These are phyloP conservation scores for Myxozyma monticola DNA, from an alignment of 805 yeast species.

Conservation along the genomic window DNA sequence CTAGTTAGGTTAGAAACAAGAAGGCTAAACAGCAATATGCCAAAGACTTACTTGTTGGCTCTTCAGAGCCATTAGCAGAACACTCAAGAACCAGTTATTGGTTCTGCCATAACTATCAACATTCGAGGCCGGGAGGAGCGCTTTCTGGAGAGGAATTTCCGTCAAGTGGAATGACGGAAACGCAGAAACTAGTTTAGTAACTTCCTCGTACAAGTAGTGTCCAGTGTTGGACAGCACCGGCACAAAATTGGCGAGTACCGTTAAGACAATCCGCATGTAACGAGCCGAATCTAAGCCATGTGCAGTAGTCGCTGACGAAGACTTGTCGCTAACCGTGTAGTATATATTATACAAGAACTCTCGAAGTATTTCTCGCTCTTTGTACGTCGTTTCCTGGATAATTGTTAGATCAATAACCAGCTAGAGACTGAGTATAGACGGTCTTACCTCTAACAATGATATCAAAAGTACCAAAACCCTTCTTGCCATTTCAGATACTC, in stretches of 20 bases:
- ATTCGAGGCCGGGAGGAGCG: constrained; percentile 10
- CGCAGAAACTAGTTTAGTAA: constrained; percentile 31
- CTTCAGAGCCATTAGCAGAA: constrained; percentile 7
- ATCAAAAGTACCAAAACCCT: constrained; percentile 1
- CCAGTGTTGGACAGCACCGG: constrained; percentile 66
- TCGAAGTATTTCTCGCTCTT: constrained; percentile 57
- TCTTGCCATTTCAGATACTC: constrained; percentile 2
- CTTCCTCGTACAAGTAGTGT: constrained; percentile 71
- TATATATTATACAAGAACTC: constrained; percentile 48
- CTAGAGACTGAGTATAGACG: too few species aligned
- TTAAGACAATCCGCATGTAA: constrained; percentile 22
- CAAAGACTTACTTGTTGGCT: constrained; percentile 8
- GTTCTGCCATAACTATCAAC: constrained; percentile 9
- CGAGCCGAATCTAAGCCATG: not conserved
- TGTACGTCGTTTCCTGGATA: constrained; percentile 48
- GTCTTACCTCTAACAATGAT: constrained; percentile 15
- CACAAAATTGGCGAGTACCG: constrained; percentile 55
- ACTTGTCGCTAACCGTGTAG: not conserved
- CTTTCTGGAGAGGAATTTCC: constrained; percentile 13
- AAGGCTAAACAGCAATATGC: not conserved
- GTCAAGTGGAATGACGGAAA: not conserved
- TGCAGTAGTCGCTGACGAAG: too few species aligned
- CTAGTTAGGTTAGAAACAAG: not conserved
- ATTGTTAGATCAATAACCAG: not conserved
- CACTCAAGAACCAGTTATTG: constrained; percentile 19